A percentile compares a stretch with the other conserved stretches of the same genome.
These are phyloP conservation scores for Vickermania spadyakhi DNA, from an alignment of 208 protist genomes.

Conservation along the genomic window DNA sequence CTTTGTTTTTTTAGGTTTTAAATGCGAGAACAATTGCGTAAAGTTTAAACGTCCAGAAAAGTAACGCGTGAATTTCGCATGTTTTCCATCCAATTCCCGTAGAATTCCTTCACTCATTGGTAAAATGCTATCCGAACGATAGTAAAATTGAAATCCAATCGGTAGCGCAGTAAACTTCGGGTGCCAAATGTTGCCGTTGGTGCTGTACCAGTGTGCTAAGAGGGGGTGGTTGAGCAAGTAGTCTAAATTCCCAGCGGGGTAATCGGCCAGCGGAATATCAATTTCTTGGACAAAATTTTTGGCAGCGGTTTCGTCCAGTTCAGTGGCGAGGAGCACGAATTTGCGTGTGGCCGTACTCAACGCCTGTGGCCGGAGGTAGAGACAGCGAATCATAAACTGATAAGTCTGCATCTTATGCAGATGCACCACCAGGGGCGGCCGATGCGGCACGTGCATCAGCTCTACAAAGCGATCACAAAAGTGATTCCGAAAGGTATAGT, in stretches of 20 bases:
- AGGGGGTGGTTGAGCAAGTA: neutral
- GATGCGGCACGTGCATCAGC: neutral
- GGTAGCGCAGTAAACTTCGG: neutral
- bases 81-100: neutral
- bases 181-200: neutral
- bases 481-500: neutral
- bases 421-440: neutral
- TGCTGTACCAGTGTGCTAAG: neutral
- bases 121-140: neutral
- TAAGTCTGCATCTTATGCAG: neutral
- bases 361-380: neutral
- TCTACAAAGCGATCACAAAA: neutral
- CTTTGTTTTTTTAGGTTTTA: too few species aligned
- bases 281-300: neutral
- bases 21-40: neutral
- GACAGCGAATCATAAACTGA: neutral
- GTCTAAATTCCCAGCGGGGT: neutral
- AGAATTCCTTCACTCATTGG: neutral
- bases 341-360: neutral
- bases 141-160: slow-evolving; percentile 1
- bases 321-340: neutral
- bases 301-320: neutral
- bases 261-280: neutral
- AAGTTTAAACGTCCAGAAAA: neutral
- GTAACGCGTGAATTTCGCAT: neutral